Conservation (phyloP, 225 moss, liverwort and hornwort genomes). For the Anthoceros angustus region DNA sequence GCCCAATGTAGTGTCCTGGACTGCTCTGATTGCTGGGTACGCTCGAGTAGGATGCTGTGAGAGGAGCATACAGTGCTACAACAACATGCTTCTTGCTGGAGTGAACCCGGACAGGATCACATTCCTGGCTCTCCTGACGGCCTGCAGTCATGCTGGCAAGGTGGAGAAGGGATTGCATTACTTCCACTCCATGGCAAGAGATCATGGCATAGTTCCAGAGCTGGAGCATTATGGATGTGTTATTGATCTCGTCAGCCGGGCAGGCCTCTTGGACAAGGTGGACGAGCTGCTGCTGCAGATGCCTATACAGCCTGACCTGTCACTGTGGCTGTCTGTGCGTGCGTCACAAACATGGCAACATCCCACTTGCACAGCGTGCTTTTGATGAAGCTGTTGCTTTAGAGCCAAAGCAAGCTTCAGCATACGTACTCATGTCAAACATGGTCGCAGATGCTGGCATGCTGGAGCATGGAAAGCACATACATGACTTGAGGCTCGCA, state of each 20-base stretch:
- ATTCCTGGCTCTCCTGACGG: background rate
- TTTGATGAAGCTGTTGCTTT: background rate
- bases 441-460: background rate
- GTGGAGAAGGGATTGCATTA: background rate
- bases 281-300: background rate
- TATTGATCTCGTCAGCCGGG: background rate
- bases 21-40: background rate
- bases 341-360: background rate
- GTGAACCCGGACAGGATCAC: background rate
- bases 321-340: background rate
- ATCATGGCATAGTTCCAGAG: background rate
- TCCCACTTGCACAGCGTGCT: background rate
- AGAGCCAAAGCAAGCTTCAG: background rate
- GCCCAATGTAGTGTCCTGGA: background rate
- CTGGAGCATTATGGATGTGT: background rate
- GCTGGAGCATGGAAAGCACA: background rate
- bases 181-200: background rate
- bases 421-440: background rate
- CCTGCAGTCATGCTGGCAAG: background rate
- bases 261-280: background rate
- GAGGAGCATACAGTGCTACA: background rate
- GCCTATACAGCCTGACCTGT: background rate
- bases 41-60: background rate
- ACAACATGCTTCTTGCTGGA: background rate
- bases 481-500: background rate